Base-by-base conservation (phyloP, 2,329 filamentous ascomycete genomes). In the Alternaria arborescens region DNA sequence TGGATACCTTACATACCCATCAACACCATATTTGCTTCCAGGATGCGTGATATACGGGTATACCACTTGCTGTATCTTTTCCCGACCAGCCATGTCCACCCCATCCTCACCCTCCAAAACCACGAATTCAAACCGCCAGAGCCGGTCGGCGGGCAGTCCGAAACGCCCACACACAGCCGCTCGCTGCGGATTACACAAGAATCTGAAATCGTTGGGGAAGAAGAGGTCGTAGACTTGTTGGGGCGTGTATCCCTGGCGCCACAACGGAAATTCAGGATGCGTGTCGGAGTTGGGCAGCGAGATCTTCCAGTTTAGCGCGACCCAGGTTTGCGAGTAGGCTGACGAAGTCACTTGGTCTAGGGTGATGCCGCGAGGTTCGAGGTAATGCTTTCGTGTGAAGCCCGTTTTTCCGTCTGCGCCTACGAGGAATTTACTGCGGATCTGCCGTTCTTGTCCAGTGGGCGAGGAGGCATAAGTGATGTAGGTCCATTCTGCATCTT, bases 171-270 rank as follows among this genome's bases (percentile, higher is more conserved):
- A 55, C 3, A 55, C 52, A 5, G 52, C 52, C 2, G 52, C 22
- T 5, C 52, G 52, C 7, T 36, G 20, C 3, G 52, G 52, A 12
- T 47, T 55, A 11, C 52, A 55, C 10, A 55, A 14, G 16, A 55
- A 55, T 10, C 40, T 6, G 12, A 55, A 55, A 3, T 55, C 8
- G 1, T 42, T 20, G 2, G 52, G 44, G 44, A 48, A 48, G n/a
- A 34, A 48, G 2, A 18, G 3, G 11, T 48, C 26, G 28, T 48
- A 43, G 14, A 56, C 54, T 30, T 44, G 43, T 51, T 56, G 14
- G 16, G 44, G 28, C 1, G 26, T 28, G 24, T 22, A 44, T 24
- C 42, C 41, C 14, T 34, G n/a, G 14, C 1, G 4, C 38, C 38
- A 40, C 5, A 40, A 20, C 8, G 38, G 8, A 20, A 56, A 50